Base-by-base conservation (phyloP, 768 basidiomycete species). In the Amanita molliuscula region DNA sequence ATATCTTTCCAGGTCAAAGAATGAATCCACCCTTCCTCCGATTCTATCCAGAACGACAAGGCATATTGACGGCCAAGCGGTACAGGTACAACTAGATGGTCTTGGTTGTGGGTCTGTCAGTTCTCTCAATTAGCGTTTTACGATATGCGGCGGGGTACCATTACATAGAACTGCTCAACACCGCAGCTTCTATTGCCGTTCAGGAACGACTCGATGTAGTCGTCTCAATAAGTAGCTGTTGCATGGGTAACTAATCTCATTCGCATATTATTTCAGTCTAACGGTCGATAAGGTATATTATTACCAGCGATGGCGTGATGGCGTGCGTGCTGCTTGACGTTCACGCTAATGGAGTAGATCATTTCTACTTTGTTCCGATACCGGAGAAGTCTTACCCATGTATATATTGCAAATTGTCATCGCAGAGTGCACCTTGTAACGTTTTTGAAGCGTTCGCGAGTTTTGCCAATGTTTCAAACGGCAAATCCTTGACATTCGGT, bases 361-460 rank as follows among this genome's bases (percentile, higher is more conserved):
- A 13, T 28, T 11, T 13, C 28, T 1, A 21, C 20, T 28, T 11
- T 3, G 34, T 8, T 6, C 13, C 23, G 11, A 25, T 21, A 11
- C 34, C 23, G 16, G 4, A 34, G 15, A 48, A 36, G n/a, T 45
- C 50, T 3, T 26, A 51, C 50, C n/a, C 44, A 51, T 46, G 18
- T 34, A 42, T n/a, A 46, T 13, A 1, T 51, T 47, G 23, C 50
- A 51, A 1, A 46, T 36, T n/a, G 45, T 25, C 44, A 51, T 37
- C 7, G 50, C 50, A 8, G 46, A 15, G 33, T 16, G 47, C 8
- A 51, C 18, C 6, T 35, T 16, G 43, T 51, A 51, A n/a, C 46
- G 37, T 51, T 31, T 46, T 45, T 23, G 44, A 44, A 29, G 55
- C 53, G 18, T 53, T 50, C 28, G 55, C 48, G 3, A 56, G 11